These are phyloP conservation scores for Dentipellis sp. DNA, from an alignment of 768 basidiomycete species.

Conservation along the genomic window DNA sequence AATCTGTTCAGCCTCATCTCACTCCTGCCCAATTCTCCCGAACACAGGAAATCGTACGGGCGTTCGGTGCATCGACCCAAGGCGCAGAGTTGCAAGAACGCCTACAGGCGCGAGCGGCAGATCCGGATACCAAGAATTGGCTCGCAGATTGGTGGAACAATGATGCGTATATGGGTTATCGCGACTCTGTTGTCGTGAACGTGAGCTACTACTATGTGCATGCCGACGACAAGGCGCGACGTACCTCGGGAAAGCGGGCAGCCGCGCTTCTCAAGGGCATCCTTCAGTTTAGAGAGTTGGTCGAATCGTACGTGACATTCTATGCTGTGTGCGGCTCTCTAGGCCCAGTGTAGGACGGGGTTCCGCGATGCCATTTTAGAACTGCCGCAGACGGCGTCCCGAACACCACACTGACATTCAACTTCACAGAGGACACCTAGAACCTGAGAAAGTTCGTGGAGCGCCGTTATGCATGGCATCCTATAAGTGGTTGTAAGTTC, in stretches of 20 bases:
- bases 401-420: too few relatives aligned
- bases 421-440: constrained; percentile 51
- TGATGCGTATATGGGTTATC: constrained; percentile 76
- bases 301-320: constrained; percentile 53
- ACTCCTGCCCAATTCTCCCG: constrained; percentile 49
- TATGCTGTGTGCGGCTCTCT: background rate
- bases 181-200: constrained; percentile 85
- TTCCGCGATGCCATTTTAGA: background rate
- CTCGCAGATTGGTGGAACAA: constrained; percentile 99
- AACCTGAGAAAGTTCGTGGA: constrained; percentile 78
- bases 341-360: background rate
- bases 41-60: constrained; percentile 49
- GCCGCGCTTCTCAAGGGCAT: constrained; percentile 80
- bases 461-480: constrained; percentile 83
- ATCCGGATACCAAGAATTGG: constrained; percentile 63
- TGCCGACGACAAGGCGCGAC: constrained; percentile 47
- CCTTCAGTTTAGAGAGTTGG: constrained; percentile 74
- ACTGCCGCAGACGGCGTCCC: too few relatives aligned
- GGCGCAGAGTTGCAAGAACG: constrained; percentile 69
- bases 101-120: constrained; percentile 63
- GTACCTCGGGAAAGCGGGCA: constrained; percentile 59
- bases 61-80: constrained; percentile 63
- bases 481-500: constrained; percentile 83
- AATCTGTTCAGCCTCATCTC: constrained; percentile 72
- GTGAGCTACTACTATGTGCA: constrained; percentile 97